Percentiles rank a stretch among this genome's conserved stretches.
Evolutionary conservation across 192 early-diverging fungal species (phyloP).

Genomic region (Podila epicladia): DNA sequence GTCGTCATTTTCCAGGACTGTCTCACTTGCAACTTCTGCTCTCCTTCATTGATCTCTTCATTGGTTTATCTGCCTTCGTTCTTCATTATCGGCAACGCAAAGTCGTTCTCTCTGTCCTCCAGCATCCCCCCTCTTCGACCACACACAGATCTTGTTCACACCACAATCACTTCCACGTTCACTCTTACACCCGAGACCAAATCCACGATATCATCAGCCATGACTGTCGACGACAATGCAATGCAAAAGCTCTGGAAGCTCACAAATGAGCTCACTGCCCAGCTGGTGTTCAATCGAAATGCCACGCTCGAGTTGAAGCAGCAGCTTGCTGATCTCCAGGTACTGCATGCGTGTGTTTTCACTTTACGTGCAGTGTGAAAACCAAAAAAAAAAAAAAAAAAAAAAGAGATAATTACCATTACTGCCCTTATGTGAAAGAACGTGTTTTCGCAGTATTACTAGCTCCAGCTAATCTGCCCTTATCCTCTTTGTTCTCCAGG

Average conservation of each 20-base stretch:
- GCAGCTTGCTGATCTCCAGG: slow-evolving; percentile 56
- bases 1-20: not conserved
- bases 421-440: not conserved
- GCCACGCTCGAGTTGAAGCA: slow-evolving; percentile 43
- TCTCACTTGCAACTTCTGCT: not conserved
- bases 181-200: not conserved
- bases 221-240: slow-evolving; percentile 54
- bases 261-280: slow-evolving; percentile 56
- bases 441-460: not conserved
- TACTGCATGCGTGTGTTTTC: slow-evolving; percentile 6
- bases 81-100: too few relatives aligned
- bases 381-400: too few relatives aligned
- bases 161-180: not conserved
- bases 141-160: not conserved
- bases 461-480: not conserved
- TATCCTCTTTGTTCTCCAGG: not conserved
- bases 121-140: too few relatives aligned
- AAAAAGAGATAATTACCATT: not conserved
- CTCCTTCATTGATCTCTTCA: not conserved
- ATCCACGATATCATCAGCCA: not conserved
- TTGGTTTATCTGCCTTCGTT: too few relatives aligned
- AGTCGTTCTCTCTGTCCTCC: too few relatives aligned
- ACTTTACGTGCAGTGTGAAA: not conserved
- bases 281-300: slow-evolving; percentile 55
- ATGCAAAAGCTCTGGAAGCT: slow-evolving; percentile 58